These are phyloP conservation scores for Nitzschia sp. DNA, from an alignment of 108 stramenopile genomes.

Conservation along the genomic window DNA sequence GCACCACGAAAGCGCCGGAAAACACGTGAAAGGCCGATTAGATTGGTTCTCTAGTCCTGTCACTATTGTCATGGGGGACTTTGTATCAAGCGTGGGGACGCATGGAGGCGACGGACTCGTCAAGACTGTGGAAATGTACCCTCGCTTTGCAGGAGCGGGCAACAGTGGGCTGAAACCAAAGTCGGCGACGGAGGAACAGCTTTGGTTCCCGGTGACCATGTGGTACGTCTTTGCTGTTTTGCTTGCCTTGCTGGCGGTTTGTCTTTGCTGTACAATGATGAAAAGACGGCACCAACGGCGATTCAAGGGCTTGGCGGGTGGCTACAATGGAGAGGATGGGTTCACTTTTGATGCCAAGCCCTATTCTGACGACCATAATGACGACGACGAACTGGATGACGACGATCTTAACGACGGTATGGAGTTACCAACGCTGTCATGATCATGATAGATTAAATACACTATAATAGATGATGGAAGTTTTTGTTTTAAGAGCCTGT, in stretches of 20 bases:
- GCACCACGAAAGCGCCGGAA: constrained; percentile 58
- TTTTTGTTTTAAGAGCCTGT: no score
- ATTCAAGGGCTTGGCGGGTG: neutral
- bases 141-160: constrained; percentile 29
- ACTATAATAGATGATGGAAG: no score
- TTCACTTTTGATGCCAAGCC: constrained; percentile 22
- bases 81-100: constrained; percentile 25
- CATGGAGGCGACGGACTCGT: constrained; percentile 15
- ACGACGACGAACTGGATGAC: constrained; percentile 13
- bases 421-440: neutral
- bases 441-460: no score
- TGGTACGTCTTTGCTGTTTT: constrained; percentile 6
- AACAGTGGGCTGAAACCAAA: constrained; percentile 25
- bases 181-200: constrained; percentile 4
- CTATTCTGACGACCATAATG: constrained; percentile 18
- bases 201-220: neutral
- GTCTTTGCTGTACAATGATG: neutral
- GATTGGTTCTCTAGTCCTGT: constrained; percentile 82
- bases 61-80: constrained; percentile 61
- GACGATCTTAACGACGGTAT: constrained; percentile 11
- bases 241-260: constrained; percentile 2
- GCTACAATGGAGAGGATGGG: constrained; percentile 13
- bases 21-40: constrained; percentile 69
- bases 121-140: constrained; percentile 29
- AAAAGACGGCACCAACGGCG: neutral